Percentiles rank a stretch among this genome's conserved stretches.
phyloP scores from a whole-genome alignment of 805 yeast species.

The Myxozyma monticola region DNA sequence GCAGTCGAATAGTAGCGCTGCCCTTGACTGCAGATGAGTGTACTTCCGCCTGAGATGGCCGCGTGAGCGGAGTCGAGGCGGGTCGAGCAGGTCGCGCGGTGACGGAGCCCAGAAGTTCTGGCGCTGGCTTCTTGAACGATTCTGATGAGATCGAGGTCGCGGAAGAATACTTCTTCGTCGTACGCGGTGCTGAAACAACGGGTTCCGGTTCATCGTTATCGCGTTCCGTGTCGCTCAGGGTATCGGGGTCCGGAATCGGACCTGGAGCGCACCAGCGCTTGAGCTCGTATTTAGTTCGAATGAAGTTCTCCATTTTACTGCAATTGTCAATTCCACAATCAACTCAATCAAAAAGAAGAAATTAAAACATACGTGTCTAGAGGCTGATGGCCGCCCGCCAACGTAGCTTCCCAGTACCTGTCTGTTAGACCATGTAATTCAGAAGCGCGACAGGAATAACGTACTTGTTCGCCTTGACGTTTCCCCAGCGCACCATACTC shows the following conservation, averaged over 20 bases:
- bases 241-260: slow-evolving; percentile 58
- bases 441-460: slow-evolving; percentile 4
- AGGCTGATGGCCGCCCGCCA: slow-evolving; percentile 71
- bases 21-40: slow-evolving; percentile 21
- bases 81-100: slow-evolving; percentile 23
- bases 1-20: slow-evolving; percentile 26
- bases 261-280: slow-evolving; percentile 75
- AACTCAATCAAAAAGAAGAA: neutral
- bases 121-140: slow-evolving; percentile 6
- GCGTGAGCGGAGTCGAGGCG: slow-evolving; percentile 22
- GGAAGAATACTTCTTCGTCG: slow-evolving; percentile 20
- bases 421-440: neutral
- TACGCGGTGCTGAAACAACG: neutral
- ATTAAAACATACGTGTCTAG: slow-evolving; percentile 52
- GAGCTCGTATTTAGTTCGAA: slow-evolving; percentile 86
- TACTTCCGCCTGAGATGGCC: neutral
- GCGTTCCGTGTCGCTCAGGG: slow-evolving; percentile 28
- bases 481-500: slow-evolving; percentile 84
- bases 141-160: slow-evolving; percentile 26
- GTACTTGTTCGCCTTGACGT: slow-evolving; percentile 63
- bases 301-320: slow-evolving; percentile 81
- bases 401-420: slow-evolving; percentile 74
- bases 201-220: slow-evolving; percentile 6
- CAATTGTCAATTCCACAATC: neutral
- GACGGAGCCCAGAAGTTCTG: slow-evolving; percentile 20